Evolutionary conservation across 306 rosid genomes (phyloP).

Genomic region (Cucumis cinereus): DNA sequence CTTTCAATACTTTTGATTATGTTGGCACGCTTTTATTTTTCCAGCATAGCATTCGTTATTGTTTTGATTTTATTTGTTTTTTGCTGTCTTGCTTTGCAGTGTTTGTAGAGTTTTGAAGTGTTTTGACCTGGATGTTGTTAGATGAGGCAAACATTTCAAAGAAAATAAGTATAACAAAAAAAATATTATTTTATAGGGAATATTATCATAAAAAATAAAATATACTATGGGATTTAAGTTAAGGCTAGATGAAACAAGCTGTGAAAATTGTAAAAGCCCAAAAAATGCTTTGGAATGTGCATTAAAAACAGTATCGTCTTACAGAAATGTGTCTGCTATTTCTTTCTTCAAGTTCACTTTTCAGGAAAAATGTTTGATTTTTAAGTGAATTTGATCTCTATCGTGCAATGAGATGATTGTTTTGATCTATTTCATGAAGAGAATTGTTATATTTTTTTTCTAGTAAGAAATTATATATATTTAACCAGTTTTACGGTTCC

Average conservation of each 20-base stretch:
- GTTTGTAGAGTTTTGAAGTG: no score
- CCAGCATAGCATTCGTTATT: no score
- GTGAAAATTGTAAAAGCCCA: background rate
- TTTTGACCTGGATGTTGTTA: no score
- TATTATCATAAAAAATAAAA: background rate
- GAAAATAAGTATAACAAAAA: background rate
- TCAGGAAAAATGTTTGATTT: background rate
- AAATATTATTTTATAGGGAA: background rate
- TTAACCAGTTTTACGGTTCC: background rate
- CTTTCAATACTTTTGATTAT: no score
- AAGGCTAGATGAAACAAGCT: background rate
- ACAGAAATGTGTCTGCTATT: background rate
- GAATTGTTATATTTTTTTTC: background rate
- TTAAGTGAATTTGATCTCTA: background rate
- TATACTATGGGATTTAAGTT: background rate
- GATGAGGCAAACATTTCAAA: background rate
- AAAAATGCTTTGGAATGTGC: background rate
- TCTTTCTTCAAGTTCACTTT: background rate
- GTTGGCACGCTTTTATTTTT: no score
- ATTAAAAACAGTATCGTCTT: background rate
- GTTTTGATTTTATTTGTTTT: no score
- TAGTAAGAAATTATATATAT: background rate
- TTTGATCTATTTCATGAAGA: background rate
- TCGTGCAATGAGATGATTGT: background rate
- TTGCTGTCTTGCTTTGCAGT: no score